Base-by-base conservation (phyloP, 495 filamentous ascomycete genomes). In the Hypomontagnella submonticulosa region DNA sequence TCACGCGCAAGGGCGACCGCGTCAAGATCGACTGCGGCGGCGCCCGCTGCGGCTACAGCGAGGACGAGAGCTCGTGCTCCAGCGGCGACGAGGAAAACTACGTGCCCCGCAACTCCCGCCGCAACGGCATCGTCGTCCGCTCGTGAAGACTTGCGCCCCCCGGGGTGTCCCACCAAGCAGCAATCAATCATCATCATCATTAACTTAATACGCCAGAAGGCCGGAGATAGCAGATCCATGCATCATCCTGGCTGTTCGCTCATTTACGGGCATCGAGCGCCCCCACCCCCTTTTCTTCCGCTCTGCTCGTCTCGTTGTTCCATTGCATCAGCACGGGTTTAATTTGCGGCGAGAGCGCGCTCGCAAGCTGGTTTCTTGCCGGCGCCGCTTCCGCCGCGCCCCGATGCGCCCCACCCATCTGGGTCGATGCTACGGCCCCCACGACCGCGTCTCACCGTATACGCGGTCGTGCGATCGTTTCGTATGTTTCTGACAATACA, bases 21-120 rank as follows among this genome's bases (percentile, higher is more conserved):
- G 89, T 97, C 85, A 95, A 92, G 85, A 87, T 97, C 63, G 93
- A 97, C 84, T 97, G 93, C 70, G 92, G 92, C 42, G 93, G 93
- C 62, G 80, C 85, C 60, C 88, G 92, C 73, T 97, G 93, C 76
- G 90, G 90, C 59, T 93, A 90, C 80, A 83, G 84, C 60, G 84
- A 88, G 67, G 85, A 83, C 2, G 87, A 84, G 75, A 87, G 79
- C 69, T 83, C 81, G 40, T 76, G 72, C 70, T 70, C 67, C 27
- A 73, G 70, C 63, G 68, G 59, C 38, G 77, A 80, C 41, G 89
- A 90, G 43, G 84, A 85, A 66, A 84, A 84, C 55, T 86, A 88
- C 64, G 85, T 88, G 75, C 87, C 84, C 62, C 69, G 70, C 64
- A 74, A 75, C 68, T 85, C 87, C 59, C 84, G 91, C 70, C 87